These are phyloP conservation scores for Verbascum thapsus DNA, from an alignment of 257 asterid species.

Conservation along the genomic window DNA sequence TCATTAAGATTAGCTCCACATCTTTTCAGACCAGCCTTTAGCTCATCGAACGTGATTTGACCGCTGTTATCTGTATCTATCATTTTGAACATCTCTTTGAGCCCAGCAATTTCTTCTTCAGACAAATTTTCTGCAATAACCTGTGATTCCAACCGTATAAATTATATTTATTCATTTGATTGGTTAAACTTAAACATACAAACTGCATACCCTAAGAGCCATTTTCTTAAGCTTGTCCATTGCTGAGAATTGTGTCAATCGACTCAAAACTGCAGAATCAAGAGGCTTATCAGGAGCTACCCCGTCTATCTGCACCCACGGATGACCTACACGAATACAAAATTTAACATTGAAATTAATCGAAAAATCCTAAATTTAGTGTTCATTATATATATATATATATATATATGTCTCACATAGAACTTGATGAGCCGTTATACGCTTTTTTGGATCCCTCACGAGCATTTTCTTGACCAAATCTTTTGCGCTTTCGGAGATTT, in stretches of 20 bases:
- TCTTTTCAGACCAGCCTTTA: conserved; percentile 46
- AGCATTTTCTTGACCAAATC: conserved; percentile 68
- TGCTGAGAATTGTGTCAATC: conserved; percentile 59
- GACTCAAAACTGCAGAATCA: conserved; percentile 71
- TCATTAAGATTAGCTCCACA: conserved; percentile 49
- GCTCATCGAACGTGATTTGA: conserved; percentile 54
- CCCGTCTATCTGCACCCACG: conserved; percentile 75
- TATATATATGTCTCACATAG: conserved; percentile 49
- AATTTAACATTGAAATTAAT: not conserved
- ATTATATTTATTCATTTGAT: not conserved
- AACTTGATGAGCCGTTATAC: conserved; percentile 69
- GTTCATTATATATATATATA: not conserved
- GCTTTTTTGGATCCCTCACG: conserved; percentile 48
- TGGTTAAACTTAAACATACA: not conserved
- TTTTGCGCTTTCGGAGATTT: conserved; percentile 64
- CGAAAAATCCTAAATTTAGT: not conserved
- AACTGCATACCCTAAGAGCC: conserved; percentile 51
- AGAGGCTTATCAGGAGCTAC: conserved; percentile 86
- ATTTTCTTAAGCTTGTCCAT: conserved; percentile 60
- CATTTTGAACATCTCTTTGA: conserved; percentile 51
- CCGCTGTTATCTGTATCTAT: conserved; percentile 55
- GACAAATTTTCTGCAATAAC: conserved; percentile 56
- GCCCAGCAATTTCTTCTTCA: conserved; percentile 58
- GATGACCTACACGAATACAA: conserved; percentile 60
- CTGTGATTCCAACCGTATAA: conserved; percentile 27